These are phyloP conservation scores for Murraya paniculata DNA, from an alignment of 345 rosid species.

Conservation along the genomic window DNA sequence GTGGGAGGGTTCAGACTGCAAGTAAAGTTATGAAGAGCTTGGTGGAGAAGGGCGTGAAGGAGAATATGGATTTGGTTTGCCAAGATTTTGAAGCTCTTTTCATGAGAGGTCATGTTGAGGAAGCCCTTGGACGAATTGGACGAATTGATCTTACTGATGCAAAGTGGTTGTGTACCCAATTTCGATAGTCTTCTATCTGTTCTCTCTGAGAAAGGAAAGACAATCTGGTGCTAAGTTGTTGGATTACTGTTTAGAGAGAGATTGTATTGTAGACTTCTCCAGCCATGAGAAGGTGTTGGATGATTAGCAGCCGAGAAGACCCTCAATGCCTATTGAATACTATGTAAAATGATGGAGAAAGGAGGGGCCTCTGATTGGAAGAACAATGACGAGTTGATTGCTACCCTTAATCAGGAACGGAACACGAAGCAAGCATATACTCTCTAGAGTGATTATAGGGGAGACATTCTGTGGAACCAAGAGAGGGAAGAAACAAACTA, in stretches of 20 bases:
- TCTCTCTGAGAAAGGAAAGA: conserved; percentile 76
- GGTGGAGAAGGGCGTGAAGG: conserved; percentile 74
- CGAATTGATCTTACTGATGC: conserved; percentile 69
- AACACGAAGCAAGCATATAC: conserved; percentile 78
- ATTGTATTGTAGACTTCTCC: conserved; percentile 46
- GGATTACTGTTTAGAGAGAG: conserved; percentile 71
- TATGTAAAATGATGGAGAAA: conserved; percentile 77
- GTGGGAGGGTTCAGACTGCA: conserved; percentile 85
- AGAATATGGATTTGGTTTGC: conserved; percentile 71
- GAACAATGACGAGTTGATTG: conserved; percentile 61
- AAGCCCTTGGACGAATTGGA: conserved; percentile 81
- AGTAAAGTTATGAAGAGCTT: conserved; percentile 82
- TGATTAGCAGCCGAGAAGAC: conserved; percentile 75
- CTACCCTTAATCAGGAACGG: conserved; percentile 74
- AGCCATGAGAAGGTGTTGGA: conserved; percentile 82
- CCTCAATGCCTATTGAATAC: conserved; percentile 74
- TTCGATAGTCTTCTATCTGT: conserved; percentile 57
- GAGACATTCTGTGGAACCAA: conserved; percentile 27
- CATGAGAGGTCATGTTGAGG: conserved; percentile 85
- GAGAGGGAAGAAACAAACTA: conserved; percentile 38
- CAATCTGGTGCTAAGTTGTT: conserved; percentile 74
- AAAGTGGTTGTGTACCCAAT: conserved; percentile 46
- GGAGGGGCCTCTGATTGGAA: conserved; percentile 69
- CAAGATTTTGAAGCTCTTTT: conserved; percentile 83
- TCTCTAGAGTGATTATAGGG: conserved; percentile 65